Evolutionary conservation across 2,329 filamentous ascomycete genomes (phyloP).

Genomic region (Pseudocercospora vitis): DNA sequence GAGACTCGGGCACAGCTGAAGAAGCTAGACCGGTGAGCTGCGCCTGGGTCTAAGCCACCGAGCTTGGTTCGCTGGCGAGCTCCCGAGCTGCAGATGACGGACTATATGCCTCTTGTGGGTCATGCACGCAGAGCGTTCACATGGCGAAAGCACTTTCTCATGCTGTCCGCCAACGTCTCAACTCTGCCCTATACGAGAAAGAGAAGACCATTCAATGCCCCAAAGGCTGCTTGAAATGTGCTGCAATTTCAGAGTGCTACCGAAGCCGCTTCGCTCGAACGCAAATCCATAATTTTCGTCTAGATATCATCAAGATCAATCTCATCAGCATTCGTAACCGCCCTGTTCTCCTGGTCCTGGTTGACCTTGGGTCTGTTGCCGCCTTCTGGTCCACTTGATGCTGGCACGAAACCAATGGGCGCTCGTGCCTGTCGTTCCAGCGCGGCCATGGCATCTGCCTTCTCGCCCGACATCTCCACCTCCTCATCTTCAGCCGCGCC

Average conservation of each 20-base stretch:
- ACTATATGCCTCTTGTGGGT: no score
- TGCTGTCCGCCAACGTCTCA: no score
- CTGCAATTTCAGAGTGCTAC: background rate
- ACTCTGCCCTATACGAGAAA: no score
- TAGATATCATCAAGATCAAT: slow-evolving; percentile 39
- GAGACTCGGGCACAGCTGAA: background rate
- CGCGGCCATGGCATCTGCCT: slow-evolving; percentile 81
- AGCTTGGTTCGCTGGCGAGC: no score
- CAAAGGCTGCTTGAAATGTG: background rate
- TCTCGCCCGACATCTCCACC: slow-evolving; percentile 47
- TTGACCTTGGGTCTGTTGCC: slow-evolving; percentile 29
- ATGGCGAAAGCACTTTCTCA: no score
- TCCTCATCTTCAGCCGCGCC: slow-evolving; percentile 46
- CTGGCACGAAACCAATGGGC: slow-evolving; percentile 86
- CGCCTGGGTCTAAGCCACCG: no score
- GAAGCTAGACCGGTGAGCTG: background rate
- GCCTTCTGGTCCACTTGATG: slow-evolving; percentile 59
- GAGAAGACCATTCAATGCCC: background rate
- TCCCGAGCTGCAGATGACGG: no score
- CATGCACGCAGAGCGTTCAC: no score
- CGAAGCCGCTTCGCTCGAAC: background rate
- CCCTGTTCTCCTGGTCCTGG: slow-evolving; percentile 19
- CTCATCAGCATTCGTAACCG: slow-evolving; percentile 34
- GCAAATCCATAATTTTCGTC: background rate
- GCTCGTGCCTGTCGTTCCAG: slow-evolving; percentile 86